Base-by-base conservation (phyloP, 345 rosid species). In the Gossypium stocksii region DNA sequence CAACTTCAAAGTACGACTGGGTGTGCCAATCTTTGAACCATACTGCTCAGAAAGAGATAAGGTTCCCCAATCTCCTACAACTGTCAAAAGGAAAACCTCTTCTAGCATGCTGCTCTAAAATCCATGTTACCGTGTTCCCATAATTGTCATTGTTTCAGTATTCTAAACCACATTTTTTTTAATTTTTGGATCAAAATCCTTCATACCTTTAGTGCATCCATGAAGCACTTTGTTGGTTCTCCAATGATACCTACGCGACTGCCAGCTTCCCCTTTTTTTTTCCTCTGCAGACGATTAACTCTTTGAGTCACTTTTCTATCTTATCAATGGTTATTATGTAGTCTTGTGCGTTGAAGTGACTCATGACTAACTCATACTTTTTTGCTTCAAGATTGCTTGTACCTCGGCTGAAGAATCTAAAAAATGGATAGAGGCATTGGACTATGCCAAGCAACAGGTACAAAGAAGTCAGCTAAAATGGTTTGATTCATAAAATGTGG, bases 381-480 rank as follows among this genome's bases (percentile, higher is more conserved):
- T 74, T 72, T 70, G 64, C 67, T 87, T 85, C 56, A 74, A 94
- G 99, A 91, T 95, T 86, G 99, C 96, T 77, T 93, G 98, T 85
- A 87, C 88, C 73, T 81, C 91, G 2, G 96, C 96, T 78, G 99
- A 91, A 82, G 98, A 95, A 86, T 89, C 90, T 76, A 75, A 77
- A 51, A 88, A 90, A 77, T 95, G 99, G 99, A 83, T 87, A 79
- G 98, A 95, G 76, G 99, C 99, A 72, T 95, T 95, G 88, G 91
- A 93, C 78, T 86, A 85, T 49, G 98, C 98, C 79, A 95, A 93
- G 86, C 96, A 95, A 75, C 99, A 93, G 94, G 99, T 95, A 81
- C 44, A n/a, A 69, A 34, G 49, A 74, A 77, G 44, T 66, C 15
- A 15, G 5, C 17, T 69, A 27, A 29, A 67, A 51, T 16, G 58